These are phyloP conservation scores for Pseudognaphalium luteoalbum DNA, from an alignment of 129 eudicot genomes.

Conservation along the genomic window DNA sequence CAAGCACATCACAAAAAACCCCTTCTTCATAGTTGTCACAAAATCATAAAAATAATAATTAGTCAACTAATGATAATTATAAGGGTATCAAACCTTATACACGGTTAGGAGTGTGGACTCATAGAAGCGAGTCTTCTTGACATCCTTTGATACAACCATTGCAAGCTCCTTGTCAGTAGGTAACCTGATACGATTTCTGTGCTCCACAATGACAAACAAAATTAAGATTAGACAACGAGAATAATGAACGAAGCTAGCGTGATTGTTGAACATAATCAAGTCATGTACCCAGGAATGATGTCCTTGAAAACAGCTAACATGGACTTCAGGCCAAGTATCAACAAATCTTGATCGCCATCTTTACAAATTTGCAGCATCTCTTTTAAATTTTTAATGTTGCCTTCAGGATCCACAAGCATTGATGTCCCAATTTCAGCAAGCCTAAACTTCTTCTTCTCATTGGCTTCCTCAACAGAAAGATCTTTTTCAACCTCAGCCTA, in stretches of 20 bases:
- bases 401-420: slow-evolving; percentile 83
- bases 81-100: slow-evolving; percentile 64
- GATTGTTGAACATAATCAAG: not conserved
- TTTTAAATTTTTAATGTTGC: slow-evolving; percentile 65
- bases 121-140: slow-evolving; percentile 74
- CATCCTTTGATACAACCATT: slow-evolving; percentile 78
- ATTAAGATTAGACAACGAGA: slow-evolving; percentile 3
- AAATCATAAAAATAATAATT: not conserved
- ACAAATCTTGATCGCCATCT: slow-evolving; percentile 59
- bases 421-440: slow-evolving; percentile 90
- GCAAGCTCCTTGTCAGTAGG: slow-evolving; percentile 95
- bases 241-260: slow-evolving; percentile 11
- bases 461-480: slow-evolving; percentile 75
- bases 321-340: slow-evolving; percentile 64
- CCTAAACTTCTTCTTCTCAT: slow-evolving; percentile 54
- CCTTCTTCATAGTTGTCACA: not conserved
- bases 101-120: slow-evolving; percentile 78
- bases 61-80: not conserved
- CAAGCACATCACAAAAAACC: not conserved
- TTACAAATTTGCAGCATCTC: slow-evolving; percentile 84
- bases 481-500: slow-evolving; percentile 93
- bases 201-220: slow-evolving; percentile 15
- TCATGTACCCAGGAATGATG: slow-evolving; percentile 87
- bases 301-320: slow-evolving; percentile 90
- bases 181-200: slow-evolving; percentile 90